Conservation (phyloP, 1,284 basidiomycete genomes). For the Ganoderma lucidum region DNA sequence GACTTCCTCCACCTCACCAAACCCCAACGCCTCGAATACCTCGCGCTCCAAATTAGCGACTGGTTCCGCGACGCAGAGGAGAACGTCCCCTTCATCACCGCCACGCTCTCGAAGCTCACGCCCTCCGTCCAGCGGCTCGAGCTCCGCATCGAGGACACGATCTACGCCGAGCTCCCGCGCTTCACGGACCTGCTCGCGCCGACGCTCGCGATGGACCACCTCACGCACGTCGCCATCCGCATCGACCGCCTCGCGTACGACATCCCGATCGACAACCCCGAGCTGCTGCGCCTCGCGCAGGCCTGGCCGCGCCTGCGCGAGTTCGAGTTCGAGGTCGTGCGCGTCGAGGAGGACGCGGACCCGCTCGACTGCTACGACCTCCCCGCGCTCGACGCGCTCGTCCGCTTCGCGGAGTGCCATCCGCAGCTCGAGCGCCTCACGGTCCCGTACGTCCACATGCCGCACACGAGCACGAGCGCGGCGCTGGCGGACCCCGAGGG, state of each 20-base stretch:
- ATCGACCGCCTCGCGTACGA: conserved; percentile 7
- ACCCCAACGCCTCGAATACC: conserved; percentile 2
- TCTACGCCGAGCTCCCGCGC: not conserved
- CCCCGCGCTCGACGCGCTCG: conserved; percentile 6
- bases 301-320: conserved; percentile 19
- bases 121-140: conserved; percentile 8
- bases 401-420: conserved; percentile 16
- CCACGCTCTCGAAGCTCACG: not conserved
- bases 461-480: not conserved
- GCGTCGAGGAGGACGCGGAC: not conserved
- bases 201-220: not conserved
- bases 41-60: conserved; percentile 2
- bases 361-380: not conserved
- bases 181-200: not conserved
- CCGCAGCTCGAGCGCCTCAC: conserved; percentile 16
- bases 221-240: conserved; percentile 11
- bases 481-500: not conserved
- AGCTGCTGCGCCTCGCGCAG: conserved; percentile 1
- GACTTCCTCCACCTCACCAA: conserved; percentile 2
- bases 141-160: conserved; percentile 3
- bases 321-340: conserved; percentile 14
- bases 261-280: conserved; percentile 3
- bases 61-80: conserved; percentile 3
- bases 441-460: conserved; percentile 14
- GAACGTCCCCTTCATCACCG: not conserved